Evolutionary conservation across 768 basidiomycete species (phyloP).

Genomic region (Trametes maxima): DNA sequence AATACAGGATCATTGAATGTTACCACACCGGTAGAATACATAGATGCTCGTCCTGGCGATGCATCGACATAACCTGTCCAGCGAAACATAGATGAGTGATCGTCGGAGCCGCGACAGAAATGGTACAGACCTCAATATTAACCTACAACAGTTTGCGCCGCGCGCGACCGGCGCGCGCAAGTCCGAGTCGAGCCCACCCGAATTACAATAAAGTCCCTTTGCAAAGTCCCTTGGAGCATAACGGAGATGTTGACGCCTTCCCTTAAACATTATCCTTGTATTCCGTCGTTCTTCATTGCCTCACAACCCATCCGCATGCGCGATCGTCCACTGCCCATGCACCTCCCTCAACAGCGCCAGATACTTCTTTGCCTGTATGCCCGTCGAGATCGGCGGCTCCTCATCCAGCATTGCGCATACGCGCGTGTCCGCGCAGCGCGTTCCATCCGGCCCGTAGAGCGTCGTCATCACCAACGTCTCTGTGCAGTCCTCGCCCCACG

Average conservation of each 20-base stretch:
- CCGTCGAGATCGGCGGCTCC: constrained; percentile 41
- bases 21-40: no score
- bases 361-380: constrained; percentile 52
- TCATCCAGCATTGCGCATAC: constrained; percentile 56
- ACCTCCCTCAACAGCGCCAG: constrained; percentile 50
- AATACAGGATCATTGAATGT: background rate
- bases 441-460: constrained; percentile 60
- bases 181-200: no score
- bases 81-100: no score
- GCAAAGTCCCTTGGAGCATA: background rate
- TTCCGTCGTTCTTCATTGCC: background rate
- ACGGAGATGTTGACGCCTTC: background rate
- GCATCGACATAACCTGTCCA: no score
- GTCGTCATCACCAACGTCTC: constrained; percentile 53
- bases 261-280: no score
- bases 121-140: no score
- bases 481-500: constrained; percentile 49
- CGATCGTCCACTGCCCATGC: constrained; percentile 48
- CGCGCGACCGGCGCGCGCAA: no score
- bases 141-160: no score
- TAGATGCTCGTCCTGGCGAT: no score
- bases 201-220: no score
- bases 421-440: constrained; percentile 48
- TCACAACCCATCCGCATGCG: constrained; percentile 26
- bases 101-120: no score